Evolutionary conservation across 2,329 filamentous ascomycete genomes (phyloP).

Genomic region (Fusarium solani-melongenae): DNA sequence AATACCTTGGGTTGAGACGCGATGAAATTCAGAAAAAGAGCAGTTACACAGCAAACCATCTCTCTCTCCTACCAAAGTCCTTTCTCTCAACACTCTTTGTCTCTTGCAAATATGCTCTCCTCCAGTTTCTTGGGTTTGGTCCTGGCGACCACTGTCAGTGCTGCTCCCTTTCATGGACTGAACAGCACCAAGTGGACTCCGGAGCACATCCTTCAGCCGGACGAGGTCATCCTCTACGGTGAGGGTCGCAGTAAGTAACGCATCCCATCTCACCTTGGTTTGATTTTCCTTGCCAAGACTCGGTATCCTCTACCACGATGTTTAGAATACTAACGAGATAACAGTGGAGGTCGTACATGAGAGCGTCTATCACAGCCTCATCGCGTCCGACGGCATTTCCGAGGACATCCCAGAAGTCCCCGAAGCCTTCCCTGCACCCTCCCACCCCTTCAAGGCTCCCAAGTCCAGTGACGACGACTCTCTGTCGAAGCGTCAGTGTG

Average conservation of each 20-base stretch:
- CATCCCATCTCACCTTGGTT: background rate
- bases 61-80: background rate
- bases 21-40: background rate
- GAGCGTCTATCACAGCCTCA: slow-evolving; percentile 19
- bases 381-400: background rate
- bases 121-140: background rate
- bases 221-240: slow-evolving; percentile 32
- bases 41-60: background rate
- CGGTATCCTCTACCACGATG: no score
- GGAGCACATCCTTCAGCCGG: slow-evolving; percentile 20
- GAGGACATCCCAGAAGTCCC: slow-evolving; percentile 8
- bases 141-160: slow-evolving; percentile 7
- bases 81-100: background rate
- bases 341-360: slow-evolving; percentile 21
- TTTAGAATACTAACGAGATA: background rate
- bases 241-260: slow-evolving; percentile 16
- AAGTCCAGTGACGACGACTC: background rate
- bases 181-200: slow-evolving; percentile 30
- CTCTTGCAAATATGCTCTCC: background rate
- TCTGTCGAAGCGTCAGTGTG: background rate
- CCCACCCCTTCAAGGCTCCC: background rate
- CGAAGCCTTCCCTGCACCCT: background rate
- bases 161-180: slow-evolving; percentile 17
- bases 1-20: background rate
- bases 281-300: background rate